Percentiles rank a stretch among this genome's conserved stretches.
Evolutionary conservation across 768 basidiomycete species (phyloP).

Genomic region (Boletus rubescentipes): DNA sequence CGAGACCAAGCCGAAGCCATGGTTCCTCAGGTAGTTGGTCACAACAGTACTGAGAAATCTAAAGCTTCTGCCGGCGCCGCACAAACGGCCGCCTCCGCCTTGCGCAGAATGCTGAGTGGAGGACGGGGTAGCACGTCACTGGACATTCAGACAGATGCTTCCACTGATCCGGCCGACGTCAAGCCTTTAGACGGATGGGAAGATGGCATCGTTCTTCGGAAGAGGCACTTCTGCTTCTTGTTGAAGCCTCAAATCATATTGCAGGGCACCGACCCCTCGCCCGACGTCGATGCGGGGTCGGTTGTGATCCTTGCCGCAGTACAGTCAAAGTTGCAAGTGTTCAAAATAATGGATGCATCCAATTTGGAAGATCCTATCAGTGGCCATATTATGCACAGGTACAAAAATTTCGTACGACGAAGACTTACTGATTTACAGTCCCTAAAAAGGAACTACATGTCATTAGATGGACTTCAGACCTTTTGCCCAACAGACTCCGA

Average conservation of each 20-base stretch:
- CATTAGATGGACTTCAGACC: slow-evolving; percentile 78
- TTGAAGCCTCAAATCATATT: slow-evolving; percentile 90
- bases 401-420: slow-evolving; percentile 8
- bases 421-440: slow-evolving; percentile 1
- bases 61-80: slow-evolving; percentile 44
- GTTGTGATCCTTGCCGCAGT: slow-evolving; percentile 76
- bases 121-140: slow-evolving; percentile 47
- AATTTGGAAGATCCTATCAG: slow-evolving; percentile 82
- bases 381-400: slow-evolving; percentile 86
- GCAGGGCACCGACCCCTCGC: slow-evolving; percentile 49
- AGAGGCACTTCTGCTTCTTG: slow-evolving; percentile 80
- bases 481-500: slow-evolving; percentile 66
- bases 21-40: slow-evolving; percentile 13
- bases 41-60: slow-evolving; percentile 23
- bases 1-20: slow-evolving; percentile 70
- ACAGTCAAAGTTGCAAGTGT: slow-evolving; percentile 76
- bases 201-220: slow-evolving; percentile 64
- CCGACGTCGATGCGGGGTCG: slow-evolving; percentile 41
- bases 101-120: slow-evolving; percentile 63
- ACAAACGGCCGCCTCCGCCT: slow-evolving; percentile 63
- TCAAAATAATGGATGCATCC: slow-evolving; percentile 75
- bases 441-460: slow-evolving; percentile 65
- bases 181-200: slow-evolving; percentile 73
- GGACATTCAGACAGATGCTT: slow-evolving; percentile 36
- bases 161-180: slow-evolving; percentile 36